These are phyloP conservation scores for Parachaetomium inaequale DNA, from an alignment of 495 filamentous ascomycete species.

Conservation along the genomic window DNA sequence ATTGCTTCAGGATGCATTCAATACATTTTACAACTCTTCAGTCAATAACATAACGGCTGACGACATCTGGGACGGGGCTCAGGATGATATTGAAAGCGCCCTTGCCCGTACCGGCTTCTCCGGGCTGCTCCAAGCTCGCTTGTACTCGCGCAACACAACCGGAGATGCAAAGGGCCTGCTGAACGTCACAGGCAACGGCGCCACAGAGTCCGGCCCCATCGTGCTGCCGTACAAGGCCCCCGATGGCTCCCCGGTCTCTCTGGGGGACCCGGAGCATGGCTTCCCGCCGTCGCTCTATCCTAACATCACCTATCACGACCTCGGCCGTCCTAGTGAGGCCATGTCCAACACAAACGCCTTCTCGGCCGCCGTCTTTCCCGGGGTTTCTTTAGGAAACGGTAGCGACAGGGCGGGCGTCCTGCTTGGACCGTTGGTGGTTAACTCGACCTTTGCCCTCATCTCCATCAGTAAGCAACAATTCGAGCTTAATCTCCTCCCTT, in stretches of 20 bases:
- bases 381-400: constrained; percentile 50
- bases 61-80: constrained; percentile 49
- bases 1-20: constrained; percentile 59
- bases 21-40: constrained; percentile 57
- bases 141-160: constrained; percentile 62
- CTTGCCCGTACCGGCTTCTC: constrained; percentile 50
- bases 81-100: constrained; percentile 58
- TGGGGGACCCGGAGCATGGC: constrained; percentile 59
- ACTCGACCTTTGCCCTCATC: constrained; percentile 67
- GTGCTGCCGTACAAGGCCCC: constrained; percentile 53
- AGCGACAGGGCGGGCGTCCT: constrained; percentile 52
- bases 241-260: constrained; percentile 53
- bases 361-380: constrained; percentile 43
- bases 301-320: constrained; percentile 60
- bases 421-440: constrained; percentile 65
- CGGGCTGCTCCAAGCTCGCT: constrained; percentile 59
- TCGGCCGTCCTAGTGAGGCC: constrained; percentile 35
- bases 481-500: too few relatives aligned
- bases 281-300: constrained; percentile 69
- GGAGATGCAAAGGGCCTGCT: constrained; percentile 53
- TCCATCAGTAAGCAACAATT: too few relatives aligned
- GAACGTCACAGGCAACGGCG: constrained; percentile 52
- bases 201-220: constrained; percentile 36
- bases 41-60: constrained; percentile 45
- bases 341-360: constrained; percentile 39